Evolutionary conservation across 306 rosid species (phyloP), one percentile per base, ranked within the genome.

Genomic region (Leucaena leucocephala): DNA sequence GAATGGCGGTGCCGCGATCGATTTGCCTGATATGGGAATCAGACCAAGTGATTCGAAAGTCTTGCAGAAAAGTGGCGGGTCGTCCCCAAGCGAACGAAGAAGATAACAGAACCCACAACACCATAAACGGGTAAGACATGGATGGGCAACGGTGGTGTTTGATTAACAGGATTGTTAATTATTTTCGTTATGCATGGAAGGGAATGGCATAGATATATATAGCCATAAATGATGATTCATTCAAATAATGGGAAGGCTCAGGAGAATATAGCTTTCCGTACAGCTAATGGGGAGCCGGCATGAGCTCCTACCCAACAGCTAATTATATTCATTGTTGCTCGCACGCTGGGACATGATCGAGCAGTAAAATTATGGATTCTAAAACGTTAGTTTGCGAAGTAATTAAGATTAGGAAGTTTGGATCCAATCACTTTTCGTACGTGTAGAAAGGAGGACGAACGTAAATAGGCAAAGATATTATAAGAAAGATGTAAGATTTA

Each of bases 1-100:
- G 98, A 80, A 91, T 90, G 77, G 93, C 88, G 58, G 84, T 90
- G 50, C 98, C 98, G 54, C 85, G 94, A 76, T 92, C 94, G 71
- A 91, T 79, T 76, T 90, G 98, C 75, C 52, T 85, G 90, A 93
- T 87, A 62, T 95, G 98, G 43, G 83, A 35, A 17, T 92, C 94
- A 15, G 97, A 61, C 98, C 98, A 95, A 0, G 98, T 85, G 82
- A 84, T 63, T 55, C 52, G 82, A 77, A 95, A 95, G 54, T 92
- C 98, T 72, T 91, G 83, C 2, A 82, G 80, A 80, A 95, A 95
- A 62, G 98, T 87, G 81, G 96, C 90, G 9, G 98, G 97, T 74
- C 94, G 81, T 10, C 80, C 96, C 69, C 75, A 82, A 76, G 80
- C 89, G 3, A 81, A 78, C 44, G 81, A 48, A 49, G 76, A 78